These are phyloP conservation scores for Suhomyces pyralidae DNA, from an alignment of 805 yeast species.

Conservation along the genomic window DNA sequence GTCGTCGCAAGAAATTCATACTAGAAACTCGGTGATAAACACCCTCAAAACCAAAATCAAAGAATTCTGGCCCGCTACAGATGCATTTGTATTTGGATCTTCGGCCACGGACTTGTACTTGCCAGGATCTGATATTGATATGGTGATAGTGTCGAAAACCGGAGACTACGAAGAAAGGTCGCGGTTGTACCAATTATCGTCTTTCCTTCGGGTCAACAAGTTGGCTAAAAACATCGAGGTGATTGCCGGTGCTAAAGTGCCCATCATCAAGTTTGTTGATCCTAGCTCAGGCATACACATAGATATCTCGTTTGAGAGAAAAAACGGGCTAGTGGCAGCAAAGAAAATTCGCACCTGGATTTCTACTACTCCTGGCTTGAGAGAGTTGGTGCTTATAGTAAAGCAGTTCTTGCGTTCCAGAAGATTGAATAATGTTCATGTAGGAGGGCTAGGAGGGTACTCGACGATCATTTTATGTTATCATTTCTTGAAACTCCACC, in stretches of 20 bases:
- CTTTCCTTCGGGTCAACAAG: conserved; percentile 56
- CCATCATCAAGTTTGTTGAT: conserved; percentile 88
- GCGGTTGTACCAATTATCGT: conserved; percentile 69
- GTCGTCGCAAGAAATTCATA: conserved; percentile 62
- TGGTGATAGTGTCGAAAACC: conserved; percentile 70
- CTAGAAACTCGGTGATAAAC: conserved; percentile 63
- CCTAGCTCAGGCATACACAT: conserved; percentile 66
- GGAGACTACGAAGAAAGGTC: conserved; percentile 61
- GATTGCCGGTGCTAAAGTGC: conserved; percentile 87
- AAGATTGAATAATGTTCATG: conserved; percentile 78
- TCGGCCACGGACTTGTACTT: conserved; percentile 89
- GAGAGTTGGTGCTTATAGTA: conserved; percentile 77
- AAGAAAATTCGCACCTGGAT: conserved; percentile 74
- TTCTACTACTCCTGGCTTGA: conserved; percentile 65
- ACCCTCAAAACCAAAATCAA: conserved; percentile 52
- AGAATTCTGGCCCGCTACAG: conserved; percentile 72
- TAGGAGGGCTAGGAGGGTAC: conserved; percentile 94
- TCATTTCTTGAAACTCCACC: conserved; percentile 76
- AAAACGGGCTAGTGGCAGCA: conserved; percentile 82
- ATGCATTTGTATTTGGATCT: conserved; percentile 86
- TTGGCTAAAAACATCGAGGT: conserved; percentile 77
- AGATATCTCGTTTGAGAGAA: conserved; percentile 86
- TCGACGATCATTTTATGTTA: conserved; percentile 85
- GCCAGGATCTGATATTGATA: conserved; percentile 94
- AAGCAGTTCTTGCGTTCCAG: conserved; percentile 83